Evolutionary conservation across 73 alveolate genomes (phyloP).

Genomic region (Tetrahymena elliotti): DNA sequence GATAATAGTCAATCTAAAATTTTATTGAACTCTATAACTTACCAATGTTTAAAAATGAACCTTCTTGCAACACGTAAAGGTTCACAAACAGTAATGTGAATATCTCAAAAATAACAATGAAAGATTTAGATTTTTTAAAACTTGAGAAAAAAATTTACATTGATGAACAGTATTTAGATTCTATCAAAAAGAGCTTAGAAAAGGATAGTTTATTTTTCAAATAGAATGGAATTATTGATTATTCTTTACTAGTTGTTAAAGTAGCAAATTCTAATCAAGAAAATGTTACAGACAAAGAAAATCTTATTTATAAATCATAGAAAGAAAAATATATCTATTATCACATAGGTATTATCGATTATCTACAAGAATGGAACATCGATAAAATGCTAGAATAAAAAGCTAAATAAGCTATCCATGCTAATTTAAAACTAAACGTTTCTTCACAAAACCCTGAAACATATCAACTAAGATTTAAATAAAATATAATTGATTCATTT

Average conservation of each 20-base stretch:
- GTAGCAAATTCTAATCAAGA: neutral
- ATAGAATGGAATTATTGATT: neutral
- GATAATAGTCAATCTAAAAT: neutral
- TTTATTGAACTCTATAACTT: neutral
- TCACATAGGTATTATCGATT: neutral
- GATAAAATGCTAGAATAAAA: neutral
- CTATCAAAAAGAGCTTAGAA: neutral
- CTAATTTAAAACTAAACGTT: neutral
- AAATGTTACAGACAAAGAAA: neutral
- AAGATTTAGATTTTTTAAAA: neutral
- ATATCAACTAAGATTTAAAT: neutral
- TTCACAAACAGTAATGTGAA: neutral
- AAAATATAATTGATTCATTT: neutral
- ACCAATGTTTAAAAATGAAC: neutral
- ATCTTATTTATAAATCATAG: neutral
- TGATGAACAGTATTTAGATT: neutral
- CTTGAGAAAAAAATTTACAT: neutral
- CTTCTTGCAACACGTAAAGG: neutral
- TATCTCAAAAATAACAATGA: neutral
- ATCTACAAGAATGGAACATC: neutral
- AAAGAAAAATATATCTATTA: neutral
- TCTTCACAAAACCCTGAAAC: neutral
- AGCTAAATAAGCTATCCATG: neutral
- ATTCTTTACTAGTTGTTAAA: neutral
- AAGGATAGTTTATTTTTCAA: neutral